Percentiles rank a stretch among this genome's conserved stretches.
Evolutionary conservation across 768 basidiomycete genomes (phyloP).

Genomic region (Rhodosporidiobolus sp.): DNA sequence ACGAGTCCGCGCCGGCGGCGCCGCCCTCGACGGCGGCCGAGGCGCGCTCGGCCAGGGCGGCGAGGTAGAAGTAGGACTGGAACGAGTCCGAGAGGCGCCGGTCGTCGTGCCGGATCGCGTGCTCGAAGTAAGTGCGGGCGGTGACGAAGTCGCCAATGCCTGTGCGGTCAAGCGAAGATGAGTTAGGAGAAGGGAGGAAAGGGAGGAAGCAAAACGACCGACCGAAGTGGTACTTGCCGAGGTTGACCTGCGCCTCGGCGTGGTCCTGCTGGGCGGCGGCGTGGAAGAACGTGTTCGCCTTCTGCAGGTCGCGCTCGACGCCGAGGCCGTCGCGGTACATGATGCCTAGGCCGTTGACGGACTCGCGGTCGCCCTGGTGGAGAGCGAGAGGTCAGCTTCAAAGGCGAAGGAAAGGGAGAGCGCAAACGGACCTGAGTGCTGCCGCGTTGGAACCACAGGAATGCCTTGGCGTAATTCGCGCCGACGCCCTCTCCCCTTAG

Average conservation of each 20-base stretch:
- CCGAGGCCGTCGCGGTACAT: constrained; percentile 86
- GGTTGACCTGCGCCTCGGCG: constrained; percentile 85
- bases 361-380: constrained; percentile 73
- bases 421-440: constrained; percentile 7
- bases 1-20: constrained; percentile 52
- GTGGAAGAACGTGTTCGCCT: constrained; percentile 65
- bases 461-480: constrained; percentile 62
- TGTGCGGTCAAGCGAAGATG: constrained; percentile 47
- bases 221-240: constrained; percentile 64
- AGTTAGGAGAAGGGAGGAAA: constrained; percentile 2
- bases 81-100: constrained; percentile 62
- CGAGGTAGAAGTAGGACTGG: constrained; percentile 91
- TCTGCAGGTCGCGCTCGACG: constrained; percentile 62
- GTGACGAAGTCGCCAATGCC: constrained; percentile 65
- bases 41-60: constrained; percentile 68
- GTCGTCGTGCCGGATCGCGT: constrained; percentile 70
- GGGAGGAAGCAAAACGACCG: constrained; percentile 47
- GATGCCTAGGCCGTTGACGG: constrained; percentile 83
- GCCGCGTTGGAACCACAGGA: constrained; percentile 86
- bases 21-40: constrained; percentile 50
- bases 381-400: no score
- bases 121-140: constrained; percentile 75
- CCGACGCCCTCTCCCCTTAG: constrained; percentile 88
- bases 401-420: not conserved
- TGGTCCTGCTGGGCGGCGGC: constrained; percentile 81